Evolutionary conservation across 176 grass and related monocot species (phyloP).

Genomic region (Elymus sibiricus): DNA sequence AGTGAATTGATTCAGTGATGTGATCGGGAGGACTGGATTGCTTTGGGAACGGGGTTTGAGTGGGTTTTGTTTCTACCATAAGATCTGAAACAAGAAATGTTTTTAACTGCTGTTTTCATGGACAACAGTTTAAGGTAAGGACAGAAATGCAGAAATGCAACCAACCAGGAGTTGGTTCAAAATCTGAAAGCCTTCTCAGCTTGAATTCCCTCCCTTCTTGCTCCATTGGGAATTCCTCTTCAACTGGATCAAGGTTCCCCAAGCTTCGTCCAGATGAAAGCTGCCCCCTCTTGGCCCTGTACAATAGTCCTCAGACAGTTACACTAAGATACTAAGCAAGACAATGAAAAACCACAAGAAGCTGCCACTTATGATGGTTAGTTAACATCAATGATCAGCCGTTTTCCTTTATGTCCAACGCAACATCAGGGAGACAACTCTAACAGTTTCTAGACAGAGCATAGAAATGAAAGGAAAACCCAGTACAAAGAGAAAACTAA

Average conservation of each 20-base stretch:
- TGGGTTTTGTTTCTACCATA: constrained; percentile 72
- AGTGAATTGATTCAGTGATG: constrained; percentile 59
- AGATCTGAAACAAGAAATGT: constrained; percentile 44
- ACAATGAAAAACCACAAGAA: neutral
- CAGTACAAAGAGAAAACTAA: neutral
- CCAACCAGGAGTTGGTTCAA: constrained; percentile 44
- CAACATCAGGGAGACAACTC: constrained; percentile 2
- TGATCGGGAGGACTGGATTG: constrained; percentile 33
- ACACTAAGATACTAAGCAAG: constrained; percentile 13
- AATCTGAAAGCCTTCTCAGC: constrained; percentile 64
- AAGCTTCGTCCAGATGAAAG: constrained; percentile 60
- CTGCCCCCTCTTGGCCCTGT: constrained; percentile 71
- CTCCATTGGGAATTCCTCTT: constrained; percentile 67
- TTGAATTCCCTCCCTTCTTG: constrained; percentile 57
- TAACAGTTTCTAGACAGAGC: neutral
- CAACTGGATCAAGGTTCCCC: constrained; percentile 74
- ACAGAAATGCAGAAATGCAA: constrained; percentile 7
- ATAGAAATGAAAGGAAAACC: neutral
- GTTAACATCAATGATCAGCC: neutral
- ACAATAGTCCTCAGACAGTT: constrained; percentile 1
- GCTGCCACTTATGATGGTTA: neutral
- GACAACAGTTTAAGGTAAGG: neutral
- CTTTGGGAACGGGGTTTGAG: constrained; percentile 57
- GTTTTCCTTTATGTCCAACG: constrained; percentile 5
- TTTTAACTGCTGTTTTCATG: constrained; percentile 1